Conservation (phyloP, 1,284 basidiomycete species). For the Melanopsichium pennsylvanicum region DNA sequence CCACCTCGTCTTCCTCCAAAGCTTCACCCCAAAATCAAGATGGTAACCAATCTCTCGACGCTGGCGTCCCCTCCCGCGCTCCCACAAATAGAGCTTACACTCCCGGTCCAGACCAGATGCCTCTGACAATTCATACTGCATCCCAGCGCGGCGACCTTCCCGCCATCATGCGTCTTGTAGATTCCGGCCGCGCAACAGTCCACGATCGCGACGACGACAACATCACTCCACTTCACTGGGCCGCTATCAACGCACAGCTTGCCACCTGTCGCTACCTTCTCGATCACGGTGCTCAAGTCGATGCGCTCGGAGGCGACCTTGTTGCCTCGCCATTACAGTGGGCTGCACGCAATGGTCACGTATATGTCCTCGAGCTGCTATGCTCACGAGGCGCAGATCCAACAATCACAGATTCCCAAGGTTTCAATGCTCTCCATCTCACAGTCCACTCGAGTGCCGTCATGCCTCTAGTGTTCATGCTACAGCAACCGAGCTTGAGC, state of each 20-base stretch:
- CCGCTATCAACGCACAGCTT: conserved; percentile 86
- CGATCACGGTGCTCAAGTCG: conserved; percentile 92
- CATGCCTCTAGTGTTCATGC: conserved; percentile 90
- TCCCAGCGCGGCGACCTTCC: conserved; percentile 85
- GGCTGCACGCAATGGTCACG: conserved; percentile 93
- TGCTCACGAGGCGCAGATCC: conserved; percentile 90
- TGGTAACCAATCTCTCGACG: conserved; percentile 6
- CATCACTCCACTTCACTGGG: conserved; percentile 96
- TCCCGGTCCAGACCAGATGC: conserved; percentile 32
- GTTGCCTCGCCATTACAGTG: conserved; percentile 96
- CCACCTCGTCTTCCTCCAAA: conserved; percentile 1
- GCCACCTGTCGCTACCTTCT: conserved; percentile 69
- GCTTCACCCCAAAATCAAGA: conserved; percentile 5
- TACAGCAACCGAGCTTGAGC: conserved; percentile 75
- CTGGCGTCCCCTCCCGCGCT: too few species aligned
- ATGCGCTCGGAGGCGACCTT: conserved; percentile 91
- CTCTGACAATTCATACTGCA: conserved; percentile 77
- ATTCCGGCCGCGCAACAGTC: conserved; percentile 76
- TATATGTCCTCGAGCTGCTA: conserved; percentile 91
- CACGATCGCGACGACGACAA: conserved; percentile 87
- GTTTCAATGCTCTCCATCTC: conserved; percentile 94
- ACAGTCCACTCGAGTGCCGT: conserved; percentile 92
- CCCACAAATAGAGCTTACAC: conserved; percentile 32
- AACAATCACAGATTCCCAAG: conserved; percentile 86
- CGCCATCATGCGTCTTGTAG: conserved; percentile 75